Base-by-base conservation (phyloP, 345 rosid genomes). In the Capsella bursapastoris region DNA sequence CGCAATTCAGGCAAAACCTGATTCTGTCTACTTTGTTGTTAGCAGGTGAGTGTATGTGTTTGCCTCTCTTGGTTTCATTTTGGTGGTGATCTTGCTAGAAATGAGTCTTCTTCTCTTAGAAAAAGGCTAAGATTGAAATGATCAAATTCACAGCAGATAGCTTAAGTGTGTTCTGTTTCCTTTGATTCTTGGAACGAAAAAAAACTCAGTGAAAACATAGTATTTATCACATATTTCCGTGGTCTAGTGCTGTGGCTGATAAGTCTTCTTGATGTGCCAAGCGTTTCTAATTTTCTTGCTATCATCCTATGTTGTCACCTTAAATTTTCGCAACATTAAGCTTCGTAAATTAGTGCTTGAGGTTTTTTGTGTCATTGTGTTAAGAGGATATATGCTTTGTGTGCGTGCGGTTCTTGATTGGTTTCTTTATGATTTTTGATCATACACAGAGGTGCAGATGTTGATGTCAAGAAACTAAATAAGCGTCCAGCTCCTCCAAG, bases 401-500 rank as follows among this genome's bases (percentile, higher is more conserved):
- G 4, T n/a, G 13, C 9, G 4, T n/a, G 13, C 9, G 44, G 66
- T 66, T 66, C 16, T 47, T 74, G 4, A 57, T 11, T 57, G 22
- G 70, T 69, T 32, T 62, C 3, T 18, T 55, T 75, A 5, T 6
- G 61, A 56, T 63, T 15, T 69, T 60, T 73, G 34, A 67, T 45
- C 25, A 55, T 9, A 63, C 80, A 81, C 82, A 91, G 98, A 81
- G 98, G 98, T 29, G 94, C 86, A 65, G 87, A 82, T 0, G 97
- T 91, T 15, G 98, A 94, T 79, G 97, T 94, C 49, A 94, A 88
- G 82, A 80, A 89, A 62, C 85, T 94, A 25, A 67, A 91, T 3
- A 94, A 94, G 83, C 91, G 98, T 67, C 98, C 98, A 2, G 94
- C 96, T 70, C 98, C 98, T 69, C 97, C 98, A 0, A 93, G 96